Base-by-base conservation (phyloP, 768 basidiomycete species). In the Lepiota subincarnata region DNA sequence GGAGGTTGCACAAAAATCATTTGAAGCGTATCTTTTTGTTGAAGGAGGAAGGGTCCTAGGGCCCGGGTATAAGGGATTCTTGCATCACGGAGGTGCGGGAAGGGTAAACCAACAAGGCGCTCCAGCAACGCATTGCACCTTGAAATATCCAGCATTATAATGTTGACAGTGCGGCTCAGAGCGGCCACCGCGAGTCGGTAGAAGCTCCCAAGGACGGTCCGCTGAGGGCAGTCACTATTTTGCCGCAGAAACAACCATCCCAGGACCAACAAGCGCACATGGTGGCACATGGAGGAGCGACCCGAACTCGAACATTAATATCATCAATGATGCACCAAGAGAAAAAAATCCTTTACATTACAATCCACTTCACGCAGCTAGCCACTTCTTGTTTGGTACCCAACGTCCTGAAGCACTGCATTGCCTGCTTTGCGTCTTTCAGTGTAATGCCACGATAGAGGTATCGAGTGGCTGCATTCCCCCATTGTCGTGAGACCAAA, bases 391-490 rank as follows among this genome's bases (percentile, higher is more conserved):
- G 37, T 20, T 28, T 47, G 26, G 38, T 18, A 13, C 6, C 46
- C 38, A 54, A 19, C 1, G 45, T 54, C 24, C n/a, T 20, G 24
- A 54, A 35, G 45, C 53, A 54, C 13, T 14, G 46, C 3, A 62
- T 38, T 1, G 48, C 48, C 22, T 44, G 18, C 24, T 31, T 44
- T 20, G 31, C 41, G 12, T n/a, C 34, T 8, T 48, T 24, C n/a
- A 62, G 51, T 10, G 35, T 10, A 20, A 62, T 48, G 14, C 52
- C 45, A 24, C 53, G 55, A 43, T 62, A 62, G 18, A 62, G 50
- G 19, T 49, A 28, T 24, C 60, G 55, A 16, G 48, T 54, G 7
- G 59, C 55, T 16, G 60, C 48, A 20, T 52, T 26, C 18, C 57
- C 50, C 19, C 48, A 54, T 16, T 47, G 49, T 31, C 41, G 57